These are phyloP conservation scores for Plantago coronopus DNA, from an alignment of 305 asterid species.

Conservation along the genomic window DNA sequence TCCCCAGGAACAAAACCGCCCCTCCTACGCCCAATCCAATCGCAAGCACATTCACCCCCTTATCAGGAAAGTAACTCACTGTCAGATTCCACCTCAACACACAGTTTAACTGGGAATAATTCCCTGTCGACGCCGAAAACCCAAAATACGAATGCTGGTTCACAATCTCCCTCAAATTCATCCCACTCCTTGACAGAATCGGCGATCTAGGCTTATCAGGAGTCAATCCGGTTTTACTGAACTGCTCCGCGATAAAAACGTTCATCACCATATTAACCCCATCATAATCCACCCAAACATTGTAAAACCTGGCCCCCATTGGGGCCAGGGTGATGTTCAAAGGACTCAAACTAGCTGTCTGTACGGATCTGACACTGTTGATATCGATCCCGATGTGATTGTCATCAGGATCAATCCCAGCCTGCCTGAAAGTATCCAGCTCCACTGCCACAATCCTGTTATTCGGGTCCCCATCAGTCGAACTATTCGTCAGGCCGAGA, in stretches of 20 bases:
- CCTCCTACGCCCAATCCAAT: constrained; percentile 51
- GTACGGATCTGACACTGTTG: constrained; percentile 44
- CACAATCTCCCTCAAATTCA: constrained; percentile 39
- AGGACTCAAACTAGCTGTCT: constrained; percentile 22
- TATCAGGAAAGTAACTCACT: constrained; percentile 37
- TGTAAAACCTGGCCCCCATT: constrained; percentile 31
- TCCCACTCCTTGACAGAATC: constrained; percentile 20
- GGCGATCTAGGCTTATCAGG: constrained; percentile 57
- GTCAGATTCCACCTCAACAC: constrained; percentile 81
- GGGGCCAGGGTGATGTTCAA: constrained; percentile 56
- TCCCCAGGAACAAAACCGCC: constrained; percentile 26
- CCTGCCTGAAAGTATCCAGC: constrained; percentile 68
- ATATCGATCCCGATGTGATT: constrained; percentile 72
- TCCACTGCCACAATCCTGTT: constrained; percentile 74
- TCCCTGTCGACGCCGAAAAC: constrained; percentile 83
- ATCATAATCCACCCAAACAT: constrained; percentile 80
- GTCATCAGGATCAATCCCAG: constrained; percentile 61
- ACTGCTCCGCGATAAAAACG: constrained; percentile 58
- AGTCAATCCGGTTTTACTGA: constrained; percentile 34
- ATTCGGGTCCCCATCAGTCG: constrained; percentile 40
- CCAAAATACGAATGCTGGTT: constrained; percentile 70
- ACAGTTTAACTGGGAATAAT: constrained; percentile 49
- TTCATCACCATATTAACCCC: constrained; percentile 37
- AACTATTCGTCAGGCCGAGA: constrained; percentile 66
- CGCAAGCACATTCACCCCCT: constrained; percentile 21